Conservation (phyloP, 2,329 filamentous ascomycete genomes). For the Trichoderma sp. region DNA sequence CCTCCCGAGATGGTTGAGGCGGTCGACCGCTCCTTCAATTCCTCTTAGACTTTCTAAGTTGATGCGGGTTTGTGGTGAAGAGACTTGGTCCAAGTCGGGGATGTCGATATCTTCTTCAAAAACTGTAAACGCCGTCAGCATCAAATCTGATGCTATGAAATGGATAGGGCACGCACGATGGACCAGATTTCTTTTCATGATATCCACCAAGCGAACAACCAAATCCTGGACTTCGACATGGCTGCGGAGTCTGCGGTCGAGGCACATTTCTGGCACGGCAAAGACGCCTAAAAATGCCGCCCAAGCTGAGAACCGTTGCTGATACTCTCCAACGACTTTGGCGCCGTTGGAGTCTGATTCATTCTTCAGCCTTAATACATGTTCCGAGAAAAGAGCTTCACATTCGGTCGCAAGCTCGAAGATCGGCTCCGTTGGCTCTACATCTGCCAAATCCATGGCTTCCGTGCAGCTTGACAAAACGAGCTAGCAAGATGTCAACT, state of each 20-base stretch:
- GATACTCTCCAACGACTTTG: slow-evolving; percentile 21
- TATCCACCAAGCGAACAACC: slow-evolving; percentile 11
- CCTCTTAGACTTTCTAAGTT: slow-evolving; percentile 13
- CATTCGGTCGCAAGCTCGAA: slow-evolving; percentile 6
- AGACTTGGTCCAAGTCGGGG: neutral
- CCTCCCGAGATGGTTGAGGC: slow-evolving; percentile 17
- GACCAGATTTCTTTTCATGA: slow-evolving; percentile 21
- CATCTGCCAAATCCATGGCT: neutral
- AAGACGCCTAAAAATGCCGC: slow-evolving; percentile 24
- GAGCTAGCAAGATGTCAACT: neutral
- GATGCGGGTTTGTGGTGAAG: neutral
- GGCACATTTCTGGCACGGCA: slow-evolving; percentile 11
- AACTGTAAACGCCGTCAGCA: neutral
- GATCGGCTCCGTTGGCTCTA: neutral
- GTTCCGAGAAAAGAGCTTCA: neutral
- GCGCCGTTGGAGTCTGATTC: neutral
- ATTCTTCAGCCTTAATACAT: neutral
- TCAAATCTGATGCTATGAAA: neutral
- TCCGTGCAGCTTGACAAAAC: neutral
- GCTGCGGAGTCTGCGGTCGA: slow-evolving; percentile 17
- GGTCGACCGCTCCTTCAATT: slow-evolving; percentile 4
- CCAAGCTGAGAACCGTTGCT: slow-evolving; percentile 21
- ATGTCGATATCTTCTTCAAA: neutral
- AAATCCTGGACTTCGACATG: slow-evolving; percentile 21
- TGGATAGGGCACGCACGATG: neutral